phyloP scores from a whole-genome alignment of 805 yeast genomes.

The Blastobotrys chiropterorum region DNA sequence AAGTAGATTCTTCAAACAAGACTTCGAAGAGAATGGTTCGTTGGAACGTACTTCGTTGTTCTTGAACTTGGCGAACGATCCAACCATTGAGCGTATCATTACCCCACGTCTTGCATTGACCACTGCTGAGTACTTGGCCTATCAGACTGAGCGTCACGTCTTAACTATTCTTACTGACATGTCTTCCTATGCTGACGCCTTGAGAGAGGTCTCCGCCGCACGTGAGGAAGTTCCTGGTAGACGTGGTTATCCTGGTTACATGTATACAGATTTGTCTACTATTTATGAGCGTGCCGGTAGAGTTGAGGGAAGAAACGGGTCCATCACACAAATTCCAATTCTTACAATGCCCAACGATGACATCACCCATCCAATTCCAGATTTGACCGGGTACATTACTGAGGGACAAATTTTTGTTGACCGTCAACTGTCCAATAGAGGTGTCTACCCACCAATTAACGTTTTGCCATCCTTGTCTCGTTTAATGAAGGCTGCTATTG shows the following conservation, averaged over 20 bases:
- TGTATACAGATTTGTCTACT: constrained; percentile 99
- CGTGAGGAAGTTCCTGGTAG: constrained; percentile 99
- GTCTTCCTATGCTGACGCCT: constrained; percentile 99
- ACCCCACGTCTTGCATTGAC: constrained; percentile 98
- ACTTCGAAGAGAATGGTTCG: constrained; percentile 98
- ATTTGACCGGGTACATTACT: constrained; percentile 98
- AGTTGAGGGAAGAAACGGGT: constrained; percentile 99
- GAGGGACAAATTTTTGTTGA: constrained; percentile 98
- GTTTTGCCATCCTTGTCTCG: constrained; percentile 96
- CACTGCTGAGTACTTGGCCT: constrained; percentile 97
- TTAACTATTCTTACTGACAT: constrained; percentile 96
- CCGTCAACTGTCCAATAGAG: constrained; percentile 93
- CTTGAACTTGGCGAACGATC: constrained; percentile 97
- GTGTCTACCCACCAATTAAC: constrained; percentile 98
- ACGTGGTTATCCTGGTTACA: constrained; percentile 99
- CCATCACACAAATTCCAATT: constrained; percentile 97
- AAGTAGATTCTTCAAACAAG: constrained; percentile 97
- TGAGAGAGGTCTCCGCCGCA: constrained; percentile 99
- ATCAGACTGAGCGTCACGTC: constrained; percentile 98
- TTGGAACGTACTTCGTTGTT: constrained; percentile 95
- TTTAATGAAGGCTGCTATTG: constrained; percentile 98
- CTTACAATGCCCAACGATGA: constrained; percentile 99
- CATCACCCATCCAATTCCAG: constrained; percentile 99
- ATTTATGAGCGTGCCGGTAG: constrained; percentile 99
- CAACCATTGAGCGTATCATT: constrained; percentile 98